Conservation (phyloP, 78 protist species). For the Creolimax fragrantissima region DNA sequence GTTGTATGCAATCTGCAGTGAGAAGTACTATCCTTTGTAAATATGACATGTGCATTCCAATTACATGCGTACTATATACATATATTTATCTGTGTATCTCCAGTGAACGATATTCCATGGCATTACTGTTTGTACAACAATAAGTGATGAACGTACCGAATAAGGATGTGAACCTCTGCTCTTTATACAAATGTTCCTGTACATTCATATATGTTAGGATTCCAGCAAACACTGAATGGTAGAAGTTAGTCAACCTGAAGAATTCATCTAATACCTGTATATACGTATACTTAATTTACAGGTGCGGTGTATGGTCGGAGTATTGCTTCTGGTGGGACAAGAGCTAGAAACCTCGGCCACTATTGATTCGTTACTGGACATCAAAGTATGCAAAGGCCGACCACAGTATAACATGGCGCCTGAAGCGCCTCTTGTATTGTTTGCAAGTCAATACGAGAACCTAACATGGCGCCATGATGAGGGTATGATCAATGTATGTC, state of each 20-base stretch:
- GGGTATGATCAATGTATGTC: neutral
- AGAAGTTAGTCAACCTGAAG: neutral
- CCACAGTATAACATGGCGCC: constrained; percentile 22
- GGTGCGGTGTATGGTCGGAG: constrained; percentile 21
- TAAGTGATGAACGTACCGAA: neutral
- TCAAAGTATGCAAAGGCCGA: neutral
- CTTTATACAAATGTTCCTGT: neutral
- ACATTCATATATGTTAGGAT: neutral
- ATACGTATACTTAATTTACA: neutral
- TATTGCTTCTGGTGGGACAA: constrained; percentile 54
- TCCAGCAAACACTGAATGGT: neutral
- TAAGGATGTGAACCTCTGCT: neutral
- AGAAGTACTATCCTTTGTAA: neutral
- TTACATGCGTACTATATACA: neutral
- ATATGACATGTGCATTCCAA: neutral
- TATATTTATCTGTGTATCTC: neutral
- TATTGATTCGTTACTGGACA: neutral
- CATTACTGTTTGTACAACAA: neutral
- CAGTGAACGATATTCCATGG: neutral
- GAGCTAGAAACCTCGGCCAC: neutral
- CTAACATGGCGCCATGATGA: neutral
- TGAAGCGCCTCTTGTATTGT: constrained; percentile 1
- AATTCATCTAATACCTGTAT: neutral
- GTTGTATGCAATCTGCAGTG: neutral
- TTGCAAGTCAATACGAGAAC: neutral